Conservation (phyloP, 2,329 filamentous ascomycete genomes). For the Trichoderma sp. region DNA sequence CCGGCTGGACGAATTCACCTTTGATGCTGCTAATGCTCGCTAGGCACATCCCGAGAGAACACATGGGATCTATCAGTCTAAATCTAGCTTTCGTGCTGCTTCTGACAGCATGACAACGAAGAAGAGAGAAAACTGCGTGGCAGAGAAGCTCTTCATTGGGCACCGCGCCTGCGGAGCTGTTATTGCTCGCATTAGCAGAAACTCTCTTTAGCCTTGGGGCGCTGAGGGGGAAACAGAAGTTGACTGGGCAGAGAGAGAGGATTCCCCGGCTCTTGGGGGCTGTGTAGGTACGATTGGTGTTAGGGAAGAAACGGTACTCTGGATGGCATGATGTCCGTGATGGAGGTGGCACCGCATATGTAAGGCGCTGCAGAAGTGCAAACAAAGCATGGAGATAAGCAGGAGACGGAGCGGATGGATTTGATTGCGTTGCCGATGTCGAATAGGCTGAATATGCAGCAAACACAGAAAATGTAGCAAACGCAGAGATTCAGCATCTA, state of each 20-base stretch:
- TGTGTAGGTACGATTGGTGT: background rate
- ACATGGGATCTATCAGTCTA: background rate
- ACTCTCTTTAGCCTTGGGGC: background rate
- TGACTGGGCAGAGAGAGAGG: background rate
- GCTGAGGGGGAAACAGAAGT: background rate
- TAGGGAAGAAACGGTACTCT: background rate
- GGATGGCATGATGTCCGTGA: background rate
- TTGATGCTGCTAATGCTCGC: background rate
- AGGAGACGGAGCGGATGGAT: background rate
- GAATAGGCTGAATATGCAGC: background rate
- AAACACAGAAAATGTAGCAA: background rate
- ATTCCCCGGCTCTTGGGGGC: background rate
- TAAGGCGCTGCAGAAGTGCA: constrained; percentile 2
- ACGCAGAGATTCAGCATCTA: background rate
- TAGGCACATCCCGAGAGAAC: background rate
- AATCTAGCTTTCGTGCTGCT: background rate
- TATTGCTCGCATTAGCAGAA: background rate
- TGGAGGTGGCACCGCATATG: background rate
- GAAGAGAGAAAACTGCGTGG: background rate
- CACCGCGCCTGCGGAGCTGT: background rate
- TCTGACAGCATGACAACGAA: background rate
- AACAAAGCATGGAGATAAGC: background rate
- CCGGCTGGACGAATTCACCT: background rate
- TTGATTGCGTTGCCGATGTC: background rate
- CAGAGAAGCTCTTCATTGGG: background rate